Evolutionary conservation across 805 yeast genomes (phyloP), one percentile per base, ranked within the genome.

Genomic region (Sugiyamaella valdiviana): DNA sequence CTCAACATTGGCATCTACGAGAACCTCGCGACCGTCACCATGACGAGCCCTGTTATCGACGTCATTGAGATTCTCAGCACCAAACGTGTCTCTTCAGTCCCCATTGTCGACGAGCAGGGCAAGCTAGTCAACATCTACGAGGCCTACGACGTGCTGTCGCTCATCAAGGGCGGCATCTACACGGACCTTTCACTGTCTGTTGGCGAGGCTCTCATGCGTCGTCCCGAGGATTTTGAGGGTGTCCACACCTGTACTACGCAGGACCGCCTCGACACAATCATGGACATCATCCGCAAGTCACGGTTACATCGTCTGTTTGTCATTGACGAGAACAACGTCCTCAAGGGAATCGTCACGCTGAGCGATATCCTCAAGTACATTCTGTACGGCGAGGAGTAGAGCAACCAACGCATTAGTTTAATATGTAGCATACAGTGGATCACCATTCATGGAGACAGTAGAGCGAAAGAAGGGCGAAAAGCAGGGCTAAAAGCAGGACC

Each of bases 201-300:
- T 3, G 99, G 99, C 2, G 97, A 93, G 66, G 98, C 98, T 0
- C 72, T 93, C 46, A 79, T 93, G 80, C 80, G 95, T 67, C 75
- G 96, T 62, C 82, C 95, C 3, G 96, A 90, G 57, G 97, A 93
- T 63, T 93, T 91, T 60, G 98, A 93, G 67, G 99, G 99, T 51
- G 98, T 93, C 12, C 87, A 89, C 67, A 93, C 98, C 0, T 93
- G 99, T 68, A 87, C 97, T 0, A 74, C 81, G 55, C 77, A 81
- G 57, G 99, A 93, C 64, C 76, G 90, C 54, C 71, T 93, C 50
- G 83, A 91, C 52, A 87, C 95, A 14, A 84, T 93, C 49, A 77
- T 93, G 81, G 96, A 90, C 63, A 90, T 95, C 32, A 88, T 93
- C 51, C 78, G 97, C 60, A 85, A 89, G 58, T 82, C 95, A 29